Percentiles rank a stretch among this genome's conserved stretches.
Evolutionary conservation across 1,284 basidiomycete genomes (phyloP).

Genomic region (Ceratobasidium sp.): DNA sequence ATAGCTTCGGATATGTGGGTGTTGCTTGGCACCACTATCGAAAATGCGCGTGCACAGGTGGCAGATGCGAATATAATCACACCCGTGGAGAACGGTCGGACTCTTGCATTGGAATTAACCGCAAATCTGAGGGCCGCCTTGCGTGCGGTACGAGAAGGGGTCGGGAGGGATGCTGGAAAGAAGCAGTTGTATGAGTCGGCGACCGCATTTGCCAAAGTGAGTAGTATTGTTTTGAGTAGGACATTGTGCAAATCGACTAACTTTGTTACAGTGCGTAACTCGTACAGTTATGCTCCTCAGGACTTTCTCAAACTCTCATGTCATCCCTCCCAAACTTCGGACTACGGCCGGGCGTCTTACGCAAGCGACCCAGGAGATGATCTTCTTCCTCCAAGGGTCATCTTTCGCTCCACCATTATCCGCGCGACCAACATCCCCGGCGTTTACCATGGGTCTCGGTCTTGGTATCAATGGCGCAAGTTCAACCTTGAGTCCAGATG

Average conservation of each 20-base stretch:
- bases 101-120: slow-evolving; percentile 67
- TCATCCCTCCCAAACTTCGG: slow-evolving; percentile 67
- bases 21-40: slow-evolving; percentile 31
- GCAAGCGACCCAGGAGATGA: slow-evolving; percentile 80
- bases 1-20: slow-evolving; percentile 76
- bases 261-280: slow-evolving; percentile 40
- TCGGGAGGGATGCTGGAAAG: slow-evolving; percentile 61
- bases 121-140: slow-evolving; percentile 66
- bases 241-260: not conserved
- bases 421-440: slow-evolving; percentile 69
- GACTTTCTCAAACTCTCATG: slow-evolving; percentile 54
- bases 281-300: slow-evolving; percentile 43
- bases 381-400: slow-evolving; percentile 81
- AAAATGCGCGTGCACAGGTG: slow-evolving; percentile 7
- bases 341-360: slow-evolving; percentile 75
- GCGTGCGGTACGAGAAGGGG: slow-evolving; percentile 60
- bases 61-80: not conserved
- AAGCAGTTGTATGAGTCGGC: slow-evolving; percentile 74
- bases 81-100: slow-evolving; percentile 57
- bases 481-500: not conserved
- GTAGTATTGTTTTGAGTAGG: not conserved
- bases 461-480: slow-evolving; percentile 43
- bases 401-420: slow-evolving; percentile 71
- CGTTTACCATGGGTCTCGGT: slow-evolving; percentile 45
- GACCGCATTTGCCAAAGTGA: slow-evolving; percentile 71